Percentiles rank a stretch among this genome's conserved stretches.
phyloP scores from a whole-genome alignment of 805 yeast genomes.

The Lipomyces chichibuensis region DNA sequence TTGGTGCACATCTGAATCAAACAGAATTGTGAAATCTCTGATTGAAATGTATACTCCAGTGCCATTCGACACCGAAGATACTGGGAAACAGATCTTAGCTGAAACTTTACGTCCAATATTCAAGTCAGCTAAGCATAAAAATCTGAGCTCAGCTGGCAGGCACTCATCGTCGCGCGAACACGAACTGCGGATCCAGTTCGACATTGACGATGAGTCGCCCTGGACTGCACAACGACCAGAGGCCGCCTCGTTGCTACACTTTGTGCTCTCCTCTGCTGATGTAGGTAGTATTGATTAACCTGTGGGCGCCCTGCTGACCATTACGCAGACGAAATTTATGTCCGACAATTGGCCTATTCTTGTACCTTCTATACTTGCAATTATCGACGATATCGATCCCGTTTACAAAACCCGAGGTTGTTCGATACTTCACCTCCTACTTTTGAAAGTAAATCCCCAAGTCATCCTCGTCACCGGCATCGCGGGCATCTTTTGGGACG shows the following conservation, averaged over 20 bases:
- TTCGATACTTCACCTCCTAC: constrained; percentile 4
- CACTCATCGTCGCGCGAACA: constrained; percentile 12
- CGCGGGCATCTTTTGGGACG: constrained; percentile 31
- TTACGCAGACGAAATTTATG: constrained; percentile 9
- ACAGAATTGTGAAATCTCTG: constrained; percentile 4
- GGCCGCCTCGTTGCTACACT: constrained; percentile 25
- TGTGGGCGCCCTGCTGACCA: not conserved
- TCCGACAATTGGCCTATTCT: constrained; percentile 23
- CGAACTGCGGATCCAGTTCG: constrained; percentile 16
- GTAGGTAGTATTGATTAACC: not conserved
- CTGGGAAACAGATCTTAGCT: constrained; percentile 9
- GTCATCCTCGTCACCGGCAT: constrained; percentile 30
- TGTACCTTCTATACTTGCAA: constrained; percentile 25
- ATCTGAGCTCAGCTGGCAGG: constrained; percentile 21
- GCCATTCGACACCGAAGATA: not conserved
- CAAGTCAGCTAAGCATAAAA: constrained; percentile 11
- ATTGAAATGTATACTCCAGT: not conserved
- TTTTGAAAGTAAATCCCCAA: constrained; percentile 11
- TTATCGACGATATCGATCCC: constrained; percentile 24
- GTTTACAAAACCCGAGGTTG: constrained; percentile 21
- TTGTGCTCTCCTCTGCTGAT: constrained; percentile 6
- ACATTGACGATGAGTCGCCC: constrained; percentile 6
- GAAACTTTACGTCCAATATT: constrained; percentile 22
- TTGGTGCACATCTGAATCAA: constrained; percentile 16
- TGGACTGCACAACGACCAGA: constrained; percentile 28